phyloP scores from a whole-genome alignment of 805 yeast genomes.

The Geotrichum ghanense region DNA sequence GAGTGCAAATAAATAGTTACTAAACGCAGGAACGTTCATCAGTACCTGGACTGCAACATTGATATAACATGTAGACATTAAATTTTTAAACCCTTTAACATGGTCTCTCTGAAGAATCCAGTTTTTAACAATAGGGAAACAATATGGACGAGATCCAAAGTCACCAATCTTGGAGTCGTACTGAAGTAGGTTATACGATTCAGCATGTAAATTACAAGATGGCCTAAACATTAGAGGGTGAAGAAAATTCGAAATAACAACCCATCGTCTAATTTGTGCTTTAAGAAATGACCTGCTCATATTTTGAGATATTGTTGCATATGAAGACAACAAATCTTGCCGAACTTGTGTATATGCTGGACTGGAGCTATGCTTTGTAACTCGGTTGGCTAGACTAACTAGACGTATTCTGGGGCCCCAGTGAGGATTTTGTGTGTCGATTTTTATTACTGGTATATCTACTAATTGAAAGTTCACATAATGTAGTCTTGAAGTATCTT shows the following conservation, averaged over 20 bases:
- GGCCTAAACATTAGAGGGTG: too few relatives aligned
- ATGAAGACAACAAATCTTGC: too few relatives aligned
- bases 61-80: not conserved
- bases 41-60: not conserved
- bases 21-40: not conserved
- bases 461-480: too few relatives aligned
- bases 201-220: too few relatives aligned
- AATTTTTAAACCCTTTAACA: not conserved
- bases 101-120: not conserved
- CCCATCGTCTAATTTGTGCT: not conserved
- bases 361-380: too few relatives aligned
- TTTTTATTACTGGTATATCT: too few relatives aligned
- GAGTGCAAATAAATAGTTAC: not conserved
- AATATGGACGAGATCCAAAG: not conserved
- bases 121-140: not conserved
- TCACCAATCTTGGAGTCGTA: not conserved
- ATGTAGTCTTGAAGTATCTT: too few relatives aligned
- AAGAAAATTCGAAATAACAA: not conserved
- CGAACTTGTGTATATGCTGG: too few relatives aligned
- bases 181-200: not conserved
- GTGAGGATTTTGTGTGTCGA: too few relatives aligned
- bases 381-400: too few relatives aligned
- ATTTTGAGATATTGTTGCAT: too few relatives aligned
- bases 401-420: too few relatives aligned
- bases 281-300: not conserved